Conservation (phyloP, 1,284 basidiomycete genomes). For the Malassezia slooffiae region DNA sequence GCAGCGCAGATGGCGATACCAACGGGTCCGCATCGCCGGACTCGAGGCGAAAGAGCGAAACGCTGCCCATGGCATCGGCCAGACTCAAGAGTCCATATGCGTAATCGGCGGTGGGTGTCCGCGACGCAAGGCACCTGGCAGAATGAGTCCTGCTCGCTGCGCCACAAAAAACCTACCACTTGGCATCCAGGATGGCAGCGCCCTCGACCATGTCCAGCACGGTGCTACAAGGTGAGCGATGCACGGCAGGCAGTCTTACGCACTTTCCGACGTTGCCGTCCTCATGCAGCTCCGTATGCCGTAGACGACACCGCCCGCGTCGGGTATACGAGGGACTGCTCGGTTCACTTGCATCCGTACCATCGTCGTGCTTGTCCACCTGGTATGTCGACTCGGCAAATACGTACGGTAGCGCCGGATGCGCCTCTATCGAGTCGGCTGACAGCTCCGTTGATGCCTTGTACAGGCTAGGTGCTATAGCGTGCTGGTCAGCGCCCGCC, state of each 20-base stretch:
- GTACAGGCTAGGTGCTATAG: conserved; percentile 17
- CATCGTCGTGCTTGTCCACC: conserved; percentile 29
- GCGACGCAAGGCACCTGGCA: too few relatives aligned
- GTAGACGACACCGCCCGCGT: conserved; percentile 25
- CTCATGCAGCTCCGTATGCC: conserved; percentile 1
- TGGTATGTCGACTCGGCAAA: conserved; percentile 45
- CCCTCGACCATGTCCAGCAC: conserved; percentile 15
- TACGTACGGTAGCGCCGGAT: conserved; percentile 20
- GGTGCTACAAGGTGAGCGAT: background rate
- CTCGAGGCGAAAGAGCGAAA: conserved; percentile 19
- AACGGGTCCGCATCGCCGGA: background rate
- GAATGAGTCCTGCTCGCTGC: background rate
- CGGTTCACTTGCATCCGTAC: background rate
- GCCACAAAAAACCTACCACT: conserved; percentile 39
- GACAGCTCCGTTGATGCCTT: conserved; percentile 30
- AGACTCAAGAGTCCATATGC: conserved; percentile 20
- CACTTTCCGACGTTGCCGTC: conserved; percentile 13
- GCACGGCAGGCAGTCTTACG: conserved; percentile 1
- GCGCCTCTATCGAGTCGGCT: conserved; percentile 41
- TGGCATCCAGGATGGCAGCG: conserved; percentile 41
- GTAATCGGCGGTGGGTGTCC: background rate
- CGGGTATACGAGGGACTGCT: conserved; percentile 27
- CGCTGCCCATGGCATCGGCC: conserved; percentile 26
- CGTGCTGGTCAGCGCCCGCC: background rate
- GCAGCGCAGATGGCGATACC: background rate